phyloP scores from a whole-genome alignment of 805 yeast genomes.

The Wickerhamiella domercqiae region DNA sequence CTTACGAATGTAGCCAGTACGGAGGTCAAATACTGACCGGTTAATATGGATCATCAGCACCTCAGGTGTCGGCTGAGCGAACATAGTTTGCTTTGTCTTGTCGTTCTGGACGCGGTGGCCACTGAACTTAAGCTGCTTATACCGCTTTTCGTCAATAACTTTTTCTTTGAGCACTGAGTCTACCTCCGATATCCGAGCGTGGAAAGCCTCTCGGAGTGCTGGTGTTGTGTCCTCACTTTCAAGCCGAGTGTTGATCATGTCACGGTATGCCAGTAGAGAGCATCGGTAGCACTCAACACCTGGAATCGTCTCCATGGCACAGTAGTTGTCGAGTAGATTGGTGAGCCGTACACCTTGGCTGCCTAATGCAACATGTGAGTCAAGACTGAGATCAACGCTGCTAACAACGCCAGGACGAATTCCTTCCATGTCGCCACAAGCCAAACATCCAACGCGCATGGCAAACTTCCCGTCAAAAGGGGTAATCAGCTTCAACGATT shows the following conservation, averaged over 20 bases:
- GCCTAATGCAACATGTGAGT: conserved; percentile 4
- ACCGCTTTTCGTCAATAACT: conserved; percentile 65
- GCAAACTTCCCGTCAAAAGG: conserved; percentile 87
- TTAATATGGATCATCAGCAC: conserved; percentile 69
- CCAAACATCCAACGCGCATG: conserved; percentile 77
- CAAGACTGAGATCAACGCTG: conserved; percentile 23
- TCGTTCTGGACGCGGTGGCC: conserved; percentile 59
- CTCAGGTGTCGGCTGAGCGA: conserved; percentile 59
- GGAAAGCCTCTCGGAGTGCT: conserved; percentile 21
- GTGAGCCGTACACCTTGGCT: conserved; percentile 2
- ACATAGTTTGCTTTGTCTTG: conserved; percentile 69
- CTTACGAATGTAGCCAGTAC: conserved; percentile 68
- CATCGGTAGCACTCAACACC: conserved; percentile 94
- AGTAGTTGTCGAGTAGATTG: conserved; percentile 20
- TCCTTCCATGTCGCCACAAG: conserved; percentile 91
- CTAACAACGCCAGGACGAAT: conserved; percentile 63
- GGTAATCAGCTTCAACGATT: conserved; percentile 30
- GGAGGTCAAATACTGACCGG: conserved; percentile 82
- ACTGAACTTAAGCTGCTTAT: conserved; percentile 56
- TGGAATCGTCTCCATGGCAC: conserved; percentile 65
- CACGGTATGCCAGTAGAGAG: conserved; percentile 35
- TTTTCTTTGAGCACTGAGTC: conserved; percentile 43
- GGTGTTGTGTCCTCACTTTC: conserved; percentile 1
- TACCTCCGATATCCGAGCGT: conserved; percentile 33
- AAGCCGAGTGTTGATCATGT: conserved; percentile 17